A percentile compares a stretch with the other conserved stretches of the same genome.
Evolutionary conservation across 768 basidiomycete genomes (phyloP).

Genomic region (Trametes maxima): DNA sequence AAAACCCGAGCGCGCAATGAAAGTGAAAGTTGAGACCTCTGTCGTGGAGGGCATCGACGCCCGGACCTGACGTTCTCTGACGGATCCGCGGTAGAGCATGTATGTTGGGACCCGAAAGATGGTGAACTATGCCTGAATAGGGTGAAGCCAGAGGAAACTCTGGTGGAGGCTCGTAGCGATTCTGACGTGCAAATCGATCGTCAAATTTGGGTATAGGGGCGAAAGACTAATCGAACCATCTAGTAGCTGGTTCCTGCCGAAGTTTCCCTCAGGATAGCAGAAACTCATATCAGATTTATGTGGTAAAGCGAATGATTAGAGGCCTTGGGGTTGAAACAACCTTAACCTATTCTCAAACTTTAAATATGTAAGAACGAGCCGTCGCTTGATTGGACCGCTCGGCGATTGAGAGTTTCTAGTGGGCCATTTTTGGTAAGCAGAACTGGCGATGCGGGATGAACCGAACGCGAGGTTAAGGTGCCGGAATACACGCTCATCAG

Average conservation of each 20-base stretch:
- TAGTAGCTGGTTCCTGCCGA: constrained; percentile 93
- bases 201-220: constrained; percentile 95
- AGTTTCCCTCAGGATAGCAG: constrained; percentile 82
- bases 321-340: constrained; percentile 87
- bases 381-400: constrained; percentile 52
- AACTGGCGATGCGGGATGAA: constrained; percentile 75
- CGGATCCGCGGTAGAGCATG: constrained; percentile 79
- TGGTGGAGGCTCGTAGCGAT: constrained; percentile 95
- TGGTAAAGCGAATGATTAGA: constrained; percentile 89
- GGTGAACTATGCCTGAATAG: constrained; percentile 90
- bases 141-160: constrained; percentile 95
- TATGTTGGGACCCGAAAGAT: constrained; percentile 89
- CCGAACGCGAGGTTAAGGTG: constrained; percentile 77
- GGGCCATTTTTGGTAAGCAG: constrained; percentile 76
- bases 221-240: constrained; percentile 96
- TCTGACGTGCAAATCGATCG: constrained; percentile 97
- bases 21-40: constrained; percentile 70
- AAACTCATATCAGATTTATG: constrained; percentile 59
- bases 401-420: constrained; percentile 70
- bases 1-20: constrained; percentile 67
- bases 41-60: constrained; percentile 72
- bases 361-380: constrained; percentile 62
- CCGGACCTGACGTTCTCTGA: constrained; percentile 75
- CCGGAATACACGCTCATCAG: constrained; percentile 82
- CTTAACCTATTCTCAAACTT: constrained; percentile 83